These are phyloP conservation scores for Quercus tomentella DNA, from an alignment of 331 rosid species.

Conservation along the genomic window DNA sequence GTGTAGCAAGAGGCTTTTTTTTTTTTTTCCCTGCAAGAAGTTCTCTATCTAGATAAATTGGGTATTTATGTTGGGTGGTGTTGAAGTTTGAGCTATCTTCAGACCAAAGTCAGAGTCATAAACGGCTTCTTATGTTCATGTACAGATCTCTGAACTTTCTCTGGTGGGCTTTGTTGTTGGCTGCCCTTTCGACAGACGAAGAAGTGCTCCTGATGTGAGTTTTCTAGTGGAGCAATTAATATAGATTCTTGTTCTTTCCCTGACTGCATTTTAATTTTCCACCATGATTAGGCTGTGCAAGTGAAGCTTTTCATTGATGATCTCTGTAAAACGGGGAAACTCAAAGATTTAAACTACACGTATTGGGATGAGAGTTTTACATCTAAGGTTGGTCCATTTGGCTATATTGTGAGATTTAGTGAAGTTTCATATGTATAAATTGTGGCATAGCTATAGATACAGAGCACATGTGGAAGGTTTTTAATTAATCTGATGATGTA, in stretches of 20 bases:
- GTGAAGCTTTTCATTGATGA: slow-evolving; percentile 62
- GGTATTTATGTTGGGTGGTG: neutral
- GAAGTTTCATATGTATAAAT: neutral
- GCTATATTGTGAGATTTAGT: slow-evolving; percentile 1
- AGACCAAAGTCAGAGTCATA: slow-evolving; percentile 3
- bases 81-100: neutral
- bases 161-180: slow-evolving; percentile 77
- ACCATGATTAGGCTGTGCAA: slow-evolving; percentile 38
- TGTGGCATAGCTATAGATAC: neutral
- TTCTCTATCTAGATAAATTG: neutral
- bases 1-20: neutral
- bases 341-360: slow-evolving; percentile 57
- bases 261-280: neutral
- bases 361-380: slow-evolving; percentile 87
- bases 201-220: slow-evolving; percentile 41
- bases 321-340: slow-evolving; percentile 47
- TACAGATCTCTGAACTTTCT: slow-evolving; percentile 63
- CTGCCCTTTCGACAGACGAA: slow-evolving; percentile 33
- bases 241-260: neutral
- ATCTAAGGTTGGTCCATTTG: slow-evolving; percentile 56
- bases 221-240: slow-evolving; percentile 6
- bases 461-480: neutral
- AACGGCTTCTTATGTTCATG: slow-evolving; percentile 17
- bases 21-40: neutral
- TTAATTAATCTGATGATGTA: neutral